These are phyloP conservation scores for Paecilomyces formosus DNA, from an alignment of 2,329 filamentous ascomycete species.

Conservation along the genomic window DNA sequence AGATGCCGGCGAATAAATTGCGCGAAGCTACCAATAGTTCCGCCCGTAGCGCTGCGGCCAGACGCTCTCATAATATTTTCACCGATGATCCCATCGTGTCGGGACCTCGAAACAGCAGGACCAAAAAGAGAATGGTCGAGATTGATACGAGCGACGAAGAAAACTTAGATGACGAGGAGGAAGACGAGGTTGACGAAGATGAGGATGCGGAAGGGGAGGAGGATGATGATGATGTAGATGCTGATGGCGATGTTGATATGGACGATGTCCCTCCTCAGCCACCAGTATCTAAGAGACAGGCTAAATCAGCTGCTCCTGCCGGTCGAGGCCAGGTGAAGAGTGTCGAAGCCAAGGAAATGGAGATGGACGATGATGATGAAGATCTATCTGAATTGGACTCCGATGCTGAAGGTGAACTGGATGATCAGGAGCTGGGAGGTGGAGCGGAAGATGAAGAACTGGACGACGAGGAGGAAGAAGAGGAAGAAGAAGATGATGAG, in stretches of 20 bases:
- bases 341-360: slow-evolving; percentile 42
- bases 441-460: slow-evolving; percentile 27
- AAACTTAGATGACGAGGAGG: slow-evolving; percentile 34
- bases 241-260: slow-evolving; percentile 35
- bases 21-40: slow-evolving; percentile 37
- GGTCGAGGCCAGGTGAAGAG: slow-evolving; percentile 32
- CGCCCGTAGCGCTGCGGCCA: slow-evolving; percentile 14
- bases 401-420: slow-evolving; percentile 40
- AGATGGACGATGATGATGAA: slow-evolving; percentile 45
- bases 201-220: slow-evolving; percentile 29
- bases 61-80: slow-evolving; percentile 36
- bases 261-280: slow-evolving; percentile 37
- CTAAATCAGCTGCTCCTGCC: slow-evolving; percentile 30
- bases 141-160: slow-evolving; percentile 42
- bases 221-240: slow-evolving; percentile 27
- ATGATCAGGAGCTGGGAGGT: slow-evolving; percentile 37
- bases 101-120: slow-evolving; percentile 39
- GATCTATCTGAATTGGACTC: slow-evolving; percentile 39
- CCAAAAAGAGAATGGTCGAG: slow-evolving; percentile 38
- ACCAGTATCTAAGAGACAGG: slow-evolving; percentile 26
- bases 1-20: slow-evolving; percentile 43
- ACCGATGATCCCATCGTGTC: slow-evolving; percentile 39
- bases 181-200: slow-evolving; percentile 26
- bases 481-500: slow-evolving; percentile 34
- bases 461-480: slow-evolving; percentile 29